Evolutionary conservation across 1,284 basidiomycete genomes (phyloP), one percentile per base, ranked within the genome.

Genomic region (Puccinia novopanici): DNA sequence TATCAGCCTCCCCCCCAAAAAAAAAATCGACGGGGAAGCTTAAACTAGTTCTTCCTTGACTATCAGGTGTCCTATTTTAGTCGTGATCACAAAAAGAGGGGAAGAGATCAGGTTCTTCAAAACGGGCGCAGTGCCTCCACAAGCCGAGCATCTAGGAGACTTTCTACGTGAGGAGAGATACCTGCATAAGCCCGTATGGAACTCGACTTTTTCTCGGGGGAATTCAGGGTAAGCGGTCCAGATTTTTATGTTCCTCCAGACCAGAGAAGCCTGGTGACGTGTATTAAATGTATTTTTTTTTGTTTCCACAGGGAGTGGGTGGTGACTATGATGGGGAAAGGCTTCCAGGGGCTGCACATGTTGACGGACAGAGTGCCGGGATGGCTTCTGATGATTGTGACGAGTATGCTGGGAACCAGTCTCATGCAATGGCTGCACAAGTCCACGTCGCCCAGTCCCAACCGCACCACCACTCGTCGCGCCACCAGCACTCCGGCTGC

Each of bases 91-190:
- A 22, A 65, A 83, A 55, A 67, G 73, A 8, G 73, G 81, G 24
- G 65, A 73, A 15, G 77, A 79, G 17, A 57, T 84, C 6, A 75
- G 83, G 4, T 84, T 84, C 81, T 81, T 84, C 80, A 77, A 80
- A 45, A 80, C 81, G 6, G 81, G 82, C 13, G 71, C 75, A 45
- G 45, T 82, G 13, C 75, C 80, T 52, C 75, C 83, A 67, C 12
- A 70, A 12, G 42, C 68, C 10, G 78, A 80, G 45, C 70, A 73
- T 80, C 59, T 80, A 37, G 78, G 67, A 0, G 45, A 74, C 34
- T 80, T 80, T n/a, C 34, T 80, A 37, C 55, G 78, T 1, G 37
- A 80, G 19, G 57, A 67, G 57, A 63, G 55, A 19, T 80, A 61
- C 42, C 30, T 48, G 19, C 52, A 61, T 13, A 80, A 80, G 52